Conservation (phyloP, 306 rosid genomes). For the Myrica gale region DNA sequence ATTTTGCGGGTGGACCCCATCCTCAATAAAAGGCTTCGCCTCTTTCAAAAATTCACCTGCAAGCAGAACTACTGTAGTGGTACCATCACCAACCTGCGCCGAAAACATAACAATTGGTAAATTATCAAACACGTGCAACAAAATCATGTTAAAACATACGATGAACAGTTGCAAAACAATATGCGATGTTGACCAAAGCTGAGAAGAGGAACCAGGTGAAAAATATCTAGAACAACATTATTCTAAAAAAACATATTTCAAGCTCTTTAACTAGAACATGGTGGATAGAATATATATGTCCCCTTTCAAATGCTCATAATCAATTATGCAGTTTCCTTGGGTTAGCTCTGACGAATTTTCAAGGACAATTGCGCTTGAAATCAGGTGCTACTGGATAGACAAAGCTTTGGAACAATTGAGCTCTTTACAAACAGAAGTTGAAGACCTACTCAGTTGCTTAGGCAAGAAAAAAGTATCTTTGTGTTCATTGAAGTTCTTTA, state of each 20-base stretch:
- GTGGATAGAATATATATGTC: no score
- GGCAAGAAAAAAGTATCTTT: background rate
- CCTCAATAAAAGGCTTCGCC: slow-evolving; percentile 97
- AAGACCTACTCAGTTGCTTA: background rate
- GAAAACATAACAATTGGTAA: slow-evolving; percentile 2
- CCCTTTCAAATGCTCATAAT: background rate
- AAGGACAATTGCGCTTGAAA: background rate
- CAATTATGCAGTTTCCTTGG: no score
- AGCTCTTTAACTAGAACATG: background rate
- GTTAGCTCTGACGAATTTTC: background rate
- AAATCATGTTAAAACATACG: background rate
- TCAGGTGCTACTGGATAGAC: background rate
- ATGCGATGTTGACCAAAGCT: background rate
- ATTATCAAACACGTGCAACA: background rate
- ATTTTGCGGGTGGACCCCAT: slow-evolving; percentile 92
- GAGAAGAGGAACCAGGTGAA: background rate
- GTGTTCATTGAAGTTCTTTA: background rate
- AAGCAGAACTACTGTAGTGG: slow-evolving; percentile 94
- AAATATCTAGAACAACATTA: background rate
- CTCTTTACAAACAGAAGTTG: background rate
- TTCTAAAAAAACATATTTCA: background rate
- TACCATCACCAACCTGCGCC: slow-evolving; percentile 96
- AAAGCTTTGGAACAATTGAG: background rate
- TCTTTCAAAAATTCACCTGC: slow-evolving; percentile 92
- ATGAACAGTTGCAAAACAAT: background rate